Evolutionary conservation across 768 basidiomycete species (phyloP), one percentile per base, ranked within the genome.

Genomic region (Boletus insuetus): DNA sequence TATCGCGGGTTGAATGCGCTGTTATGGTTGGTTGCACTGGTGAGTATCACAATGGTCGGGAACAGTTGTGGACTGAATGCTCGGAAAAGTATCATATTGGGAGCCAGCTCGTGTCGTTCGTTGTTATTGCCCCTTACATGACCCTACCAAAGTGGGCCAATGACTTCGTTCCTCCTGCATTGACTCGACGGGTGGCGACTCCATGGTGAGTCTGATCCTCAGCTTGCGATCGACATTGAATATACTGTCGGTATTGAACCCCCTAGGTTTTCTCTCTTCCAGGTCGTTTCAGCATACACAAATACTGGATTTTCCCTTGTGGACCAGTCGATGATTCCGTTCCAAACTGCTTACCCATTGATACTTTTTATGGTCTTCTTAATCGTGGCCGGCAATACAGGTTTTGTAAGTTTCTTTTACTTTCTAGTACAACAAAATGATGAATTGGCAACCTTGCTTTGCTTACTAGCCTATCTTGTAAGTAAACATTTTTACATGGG

Each of bases 301-400:
- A 97, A 97, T 64, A 86, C 89, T 1, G 95, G 95, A 22, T 84
- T 83, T 71, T 94, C 91, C 14, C 79, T 96, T 7, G 86, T 87
- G 14, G 96, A 99, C 70, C 77, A 82, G 58, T 95, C 91, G 13
- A 92, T 99, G 93, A 49, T 96, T 4, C 94, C 94, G 0, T 98
- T 97, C 70, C 91, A 94, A 65, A 76, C 66, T 20, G 94, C 93
- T 17, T 94, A 92, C 65, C 81, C 84, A 3, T 86, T 93, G 86
- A 83, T 93, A 53, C 46, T 91, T 29, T 67, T 84, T 49, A 74
- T 94, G 79, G 76, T 84, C 0, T 72, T 94, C 44, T 73, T 91
- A 24, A 88, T 98, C 58, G 70, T 98, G 45, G 94, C 92, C 46
- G 96, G 96, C 11, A 98, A 98, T 67, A 97, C 94, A 42, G 87